phyloP scores from a whole-genome alignment of 2,329 filamentous ascomycete genomes.

The Stemphylium vesicarium region DNA sequence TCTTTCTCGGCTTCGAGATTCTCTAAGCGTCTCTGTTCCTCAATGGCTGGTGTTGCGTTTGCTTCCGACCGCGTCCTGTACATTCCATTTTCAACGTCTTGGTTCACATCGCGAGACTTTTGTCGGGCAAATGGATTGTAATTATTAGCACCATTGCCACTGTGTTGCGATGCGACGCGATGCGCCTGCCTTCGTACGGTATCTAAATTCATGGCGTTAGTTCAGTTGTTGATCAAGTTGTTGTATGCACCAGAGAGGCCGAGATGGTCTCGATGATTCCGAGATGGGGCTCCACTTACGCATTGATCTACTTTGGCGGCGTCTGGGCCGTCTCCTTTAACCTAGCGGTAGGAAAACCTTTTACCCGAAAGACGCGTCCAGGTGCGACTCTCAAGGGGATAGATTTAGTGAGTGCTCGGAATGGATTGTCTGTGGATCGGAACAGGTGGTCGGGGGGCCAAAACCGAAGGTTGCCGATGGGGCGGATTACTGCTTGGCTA shows the following conservation, averaged over 20 bases:
- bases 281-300: constrained; percentile 33
- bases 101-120: constrained; percentile 29
- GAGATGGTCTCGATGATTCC: constrained; percentile 1
- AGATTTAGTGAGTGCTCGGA: neutral
- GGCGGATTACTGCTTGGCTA: constrained; percentile 16
- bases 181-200: constrained; percentile 45
- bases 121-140: constrained; percentile 46
- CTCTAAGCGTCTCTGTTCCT: constrained; percentile 35
- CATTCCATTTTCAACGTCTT: constrained; percentile 40
- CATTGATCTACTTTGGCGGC: constrained; percentile 26
- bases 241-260: neutral
- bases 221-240: constrained; percentile 15
- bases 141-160: constrained; percentile 31
- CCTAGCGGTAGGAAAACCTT: constrained; percentile 1
- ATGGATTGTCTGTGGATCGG: constrained; percentile 10
- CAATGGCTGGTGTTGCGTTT: constrained; percentile 26
- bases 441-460: constrained; percentile 14
- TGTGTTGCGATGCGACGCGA: constrained; percentile 40
- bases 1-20: constrained; percentile 37
- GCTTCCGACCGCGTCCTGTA: constrained; percentile 34
- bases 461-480: constrained; percentile 14
- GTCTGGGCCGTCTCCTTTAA: constrained; percentile 21
- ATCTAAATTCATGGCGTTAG: constrained; percentile 32
- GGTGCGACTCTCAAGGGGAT: constrained; percentile 3
- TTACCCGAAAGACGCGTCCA: constrained; percentile 7